Conservation (phyloP, 1,284 basidiomycete species). For the Golubevia sp. region DNA sequence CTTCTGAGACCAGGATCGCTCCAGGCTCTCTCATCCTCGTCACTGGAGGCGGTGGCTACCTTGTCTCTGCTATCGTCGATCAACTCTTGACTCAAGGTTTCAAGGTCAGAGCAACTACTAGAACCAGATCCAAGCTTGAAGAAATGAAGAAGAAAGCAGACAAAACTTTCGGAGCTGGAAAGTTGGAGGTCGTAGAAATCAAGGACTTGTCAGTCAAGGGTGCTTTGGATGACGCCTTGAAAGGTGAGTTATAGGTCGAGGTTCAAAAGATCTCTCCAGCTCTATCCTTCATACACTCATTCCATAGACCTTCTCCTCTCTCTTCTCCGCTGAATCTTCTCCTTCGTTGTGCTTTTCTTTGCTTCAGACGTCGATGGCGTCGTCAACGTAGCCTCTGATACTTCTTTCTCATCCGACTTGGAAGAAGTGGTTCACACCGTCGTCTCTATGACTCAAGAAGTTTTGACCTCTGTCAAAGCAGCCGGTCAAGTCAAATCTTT, state of each 20-base stretch:
- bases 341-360: too few species aligned
- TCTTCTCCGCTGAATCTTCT: too few species aligned
- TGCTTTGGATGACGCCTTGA: too few species aligned
- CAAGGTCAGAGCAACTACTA: neutral
- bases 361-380: neutral
- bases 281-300: too few species aligned
- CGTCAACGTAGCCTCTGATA: neutral
- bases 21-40: neutral
- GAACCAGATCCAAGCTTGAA: neutral
- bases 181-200: neutral
- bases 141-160: neutral
- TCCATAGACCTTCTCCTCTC: too few species aligned
- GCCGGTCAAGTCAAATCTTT: neutral
- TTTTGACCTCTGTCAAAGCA: neutral
- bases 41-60: neutral
- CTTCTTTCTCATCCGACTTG: neutral
- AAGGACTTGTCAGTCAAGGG: too few species aligned
- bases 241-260: too few species aligned
- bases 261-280: too few species aligned
- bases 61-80: neutral
- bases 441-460: neutral
- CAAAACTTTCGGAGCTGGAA: neutral
- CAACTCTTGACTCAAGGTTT: neutral
- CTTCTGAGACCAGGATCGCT: neutral
- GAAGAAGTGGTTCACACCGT: neutral